Evolutionary conservation across 805 yeast species (phyloP).

Genomic region (Hanseniaspora lindneri): DNA sequence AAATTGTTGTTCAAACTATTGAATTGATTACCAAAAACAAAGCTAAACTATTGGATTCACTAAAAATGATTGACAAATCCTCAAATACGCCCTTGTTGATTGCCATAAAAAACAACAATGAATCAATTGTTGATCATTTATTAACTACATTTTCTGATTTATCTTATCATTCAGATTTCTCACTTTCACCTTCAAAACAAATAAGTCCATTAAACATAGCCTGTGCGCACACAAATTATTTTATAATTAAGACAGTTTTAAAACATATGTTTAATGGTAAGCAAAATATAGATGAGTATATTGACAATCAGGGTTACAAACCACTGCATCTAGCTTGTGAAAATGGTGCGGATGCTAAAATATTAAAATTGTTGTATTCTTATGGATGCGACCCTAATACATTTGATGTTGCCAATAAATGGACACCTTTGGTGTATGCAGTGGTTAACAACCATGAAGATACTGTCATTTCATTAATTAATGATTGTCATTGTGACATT

Average conservation of each 20-base stretch:
- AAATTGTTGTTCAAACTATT: slow-evolving; percentile 26
- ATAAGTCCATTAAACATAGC: slow-evolving; percentile 62
- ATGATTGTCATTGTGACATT: slow-evolving; percentile 54
- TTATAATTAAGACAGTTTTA: slow-evolving; percentile 54
- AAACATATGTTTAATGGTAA: slow-evolving; percentile 23
- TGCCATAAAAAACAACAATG: slow-evolving; percentile 60
- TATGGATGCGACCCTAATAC: slow-evolving; percentile 69
- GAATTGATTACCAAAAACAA: not conserved
- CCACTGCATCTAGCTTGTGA: slow-evolving; percentile 85
- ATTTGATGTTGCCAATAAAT: slow-evolving; percentile 72
- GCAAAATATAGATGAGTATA: slow-evolving; percentile 21
- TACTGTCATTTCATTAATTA: slow-evolving; percentile 59
- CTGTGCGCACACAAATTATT: slow-evolving; percentile 68
- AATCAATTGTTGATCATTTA: slow-evolving; percentile 37
- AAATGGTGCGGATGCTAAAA: slow-evolving; percentile 54
- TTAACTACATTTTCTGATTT: slow-evolving; percentile 39
- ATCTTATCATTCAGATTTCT: slow-evolving; percentile 32
- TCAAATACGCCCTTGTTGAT: slow-evolving; percentile 73
- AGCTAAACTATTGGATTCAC: slow-evolving; percentile 20
- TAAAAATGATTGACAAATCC: slow-evolving; percentile 48
- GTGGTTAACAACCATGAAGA: slow-evolving; percentile 69
- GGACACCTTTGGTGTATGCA: slow-evolving; percentile 91
- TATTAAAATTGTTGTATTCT: slow-evolving; percentile 56
- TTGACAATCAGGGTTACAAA: slow-evolving; percentile 77
- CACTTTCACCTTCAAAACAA: slow-evolving; percentile 44